These are phyloP conservation scores for Blepharisma stoltei DNA, from an alignment of 73 alveolate species.

Conservation along the genomic window DNA sequence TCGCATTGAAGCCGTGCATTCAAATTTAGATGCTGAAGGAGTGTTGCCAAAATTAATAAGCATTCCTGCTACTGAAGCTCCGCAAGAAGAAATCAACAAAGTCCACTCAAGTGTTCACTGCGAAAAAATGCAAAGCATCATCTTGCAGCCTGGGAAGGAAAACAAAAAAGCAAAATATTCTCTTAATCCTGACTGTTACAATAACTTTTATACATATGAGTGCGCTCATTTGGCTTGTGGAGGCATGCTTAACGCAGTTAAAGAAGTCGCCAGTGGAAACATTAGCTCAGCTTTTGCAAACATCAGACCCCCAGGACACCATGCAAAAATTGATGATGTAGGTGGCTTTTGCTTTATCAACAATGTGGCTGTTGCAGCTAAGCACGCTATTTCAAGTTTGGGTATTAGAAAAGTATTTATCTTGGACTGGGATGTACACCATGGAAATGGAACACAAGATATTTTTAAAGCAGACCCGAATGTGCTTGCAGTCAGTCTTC, in stretches of 20 bases:
- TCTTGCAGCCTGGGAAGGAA: not conserved
- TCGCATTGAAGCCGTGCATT: constrained; percentile 48
- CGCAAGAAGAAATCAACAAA: constrained; percentile 45
- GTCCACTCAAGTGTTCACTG: constrained; percentile 49
- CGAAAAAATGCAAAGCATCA: constrained; percentile 38
- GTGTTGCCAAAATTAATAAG: constrained; percentile 33
- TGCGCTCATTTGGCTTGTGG: constrained; percentile 8
- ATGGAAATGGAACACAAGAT: constrained; percentile 87
- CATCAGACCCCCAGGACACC: constrained; percentile 84
- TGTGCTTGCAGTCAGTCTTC: constrained; percentile 76
- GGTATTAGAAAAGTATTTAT: constrained; percentile 55
- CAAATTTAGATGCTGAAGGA: constrained; percentile 47
- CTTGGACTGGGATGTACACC: constrained; percentile 90
- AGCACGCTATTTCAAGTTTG: constrained; percentile 30
- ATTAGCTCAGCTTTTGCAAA: not conserved
- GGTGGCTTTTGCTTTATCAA: constrained; percentile 84
- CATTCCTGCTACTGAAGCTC: constrained; percentile 50
- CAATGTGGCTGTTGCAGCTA: constrained; percentile 70
- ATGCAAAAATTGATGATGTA: constrained; percentile 66
- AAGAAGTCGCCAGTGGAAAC: not conserved
- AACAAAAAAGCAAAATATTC: not conserved
- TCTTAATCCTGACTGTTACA: not conserved
- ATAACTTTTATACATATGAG: not conserved
- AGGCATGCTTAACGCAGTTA: not conserved
- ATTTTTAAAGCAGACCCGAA: constrained; percentile 59